Evolutionary conservation across 139 green algal species (phyloP).

Genomic region (Tetratostichococcus sp.): DNA sequence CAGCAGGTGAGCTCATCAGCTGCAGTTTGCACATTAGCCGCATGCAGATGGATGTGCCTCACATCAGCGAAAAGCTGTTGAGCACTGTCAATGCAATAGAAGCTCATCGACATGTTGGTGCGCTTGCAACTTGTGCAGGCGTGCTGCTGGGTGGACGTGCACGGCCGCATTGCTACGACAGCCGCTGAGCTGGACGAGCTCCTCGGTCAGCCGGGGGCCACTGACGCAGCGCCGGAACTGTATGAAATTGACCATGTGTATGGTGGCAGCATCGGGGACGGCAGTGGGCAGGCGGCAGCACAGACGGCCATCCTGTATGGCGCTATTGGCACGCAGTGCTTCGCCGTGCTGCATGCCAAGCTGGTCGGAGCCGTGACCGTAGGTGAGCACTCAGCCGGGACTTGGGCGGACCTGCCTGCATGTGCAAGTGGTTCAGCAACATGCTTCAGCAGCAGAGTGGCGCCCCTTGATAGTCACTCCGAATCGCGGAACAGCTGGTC

Average conservation of each 20-base stretch:
- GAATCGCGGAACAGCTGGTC: too few relatives aligned
- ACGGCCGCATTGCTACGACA: slow-evolving; percentile 9
- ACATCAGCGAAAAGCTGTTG: not conserved
- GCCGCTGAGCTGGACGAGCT: slow-evolving; percentile 7
- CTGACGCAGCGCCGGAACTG: slow-evolving; percentile 15
- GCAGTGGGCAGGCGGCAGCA: not conserved
- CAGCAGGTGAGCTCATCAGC: not conserved
- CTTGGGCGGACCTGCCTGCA: not conserved
- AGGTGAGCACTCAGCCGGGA: not conserved
- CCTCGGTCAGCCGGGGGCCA: not conserved
- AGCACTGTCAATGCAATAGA: not conserved
- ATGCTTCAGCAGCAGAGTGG: too few relatives aligned
- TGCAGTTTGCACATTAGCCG: not conserved
- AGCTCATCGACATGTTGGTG: not conserved
- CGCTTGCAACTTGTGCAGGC: not conserved
- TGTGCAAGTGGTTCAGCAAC: too few relatives aligned
- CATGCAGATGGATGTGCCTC: not conserved
- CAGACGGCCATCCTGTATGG: slow-evolving; percentile 52
- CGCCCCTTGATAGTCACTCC: too few relatives aligned
- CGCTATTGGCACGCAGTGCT: slow-evolving; percentile 53
- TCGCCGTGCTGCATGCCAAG: slow-evolving; percentile 40
- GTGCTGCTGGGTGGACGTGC: slow-evolving; percentile 51
- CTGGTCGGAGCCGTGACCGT: slow-evolving; percentile 22
- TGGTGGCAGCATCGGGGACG: not conserved
- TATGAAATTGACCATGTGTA: slow-evolving; percentile 63